phyloP scores from a whole-genome alignment of 2,329 filamentous ascomycete genomes.

The Juglanconis sp. region DNA sequence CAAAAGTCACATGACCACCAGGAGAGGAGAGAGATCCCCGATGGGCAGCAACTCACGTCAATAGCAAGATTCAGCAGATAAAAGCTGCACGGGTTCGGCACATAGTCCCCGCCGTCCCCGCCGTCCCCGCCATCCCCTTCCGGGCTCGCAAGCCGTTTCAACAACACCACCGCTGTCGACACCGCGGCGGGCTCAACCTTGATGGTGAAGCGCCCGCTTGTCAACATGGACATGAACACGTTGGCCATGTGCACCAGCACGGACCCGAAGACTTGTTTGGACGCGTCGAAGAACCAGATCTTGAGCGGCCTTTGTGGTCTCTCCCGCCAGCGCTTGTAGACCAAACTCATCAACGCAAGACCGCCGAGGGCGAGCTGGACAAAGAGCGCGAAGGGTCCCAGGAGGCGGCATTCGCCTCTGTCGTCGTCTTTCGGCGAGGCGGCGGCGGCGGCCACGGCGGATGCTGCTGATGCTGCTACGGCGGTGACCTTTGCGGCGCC shows the following conservation, averaged over 20 bases:
- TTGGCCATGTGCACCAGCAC: conserved; percentile 89
- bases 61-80: conserved; percentile 93
- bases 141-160: conserved; percentile 35
- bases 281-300: conserved; percentile 97
- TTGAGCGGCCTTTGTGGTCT: conserved; percentile 86
- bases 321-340: conserved; percentile 92
- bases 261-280: conserved; percentile 94
- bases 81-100: conserved; percentile 93
- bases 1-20: neutral
- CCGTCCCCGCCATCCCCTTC: conserved; percentile 36
- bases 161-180: conserved; percentile 29
- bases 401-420: conserved; percentile 76
- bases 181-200: conserved; percentile 48
- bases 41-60: conserved; percentile 64
- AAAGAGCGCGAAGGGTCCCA: conserved; percentile 87
- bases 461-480: conserved; percentile 5
- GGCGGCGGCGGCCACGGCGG: neutral
- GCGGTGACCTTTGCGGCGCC: neutral
- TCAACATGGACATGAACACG: conserved; percentile 93
- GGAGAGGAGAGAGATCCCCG: neutral
- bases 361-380: conserved; percentile 84
- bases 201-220: conserved; percentile 76
- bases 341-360: conserved; percentile 78
- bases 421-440: conserved; percentile 37
- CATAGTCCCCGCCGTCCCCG: conserved; percentile 51